Percentiles rank a stretch among this genome's conserved stretches.
These are phyloP conservation scores for Phialocephala sp. DNA, from an alignment of 2,329 filamentous ascomycete species.

Conservation along the genomic window DNA sequence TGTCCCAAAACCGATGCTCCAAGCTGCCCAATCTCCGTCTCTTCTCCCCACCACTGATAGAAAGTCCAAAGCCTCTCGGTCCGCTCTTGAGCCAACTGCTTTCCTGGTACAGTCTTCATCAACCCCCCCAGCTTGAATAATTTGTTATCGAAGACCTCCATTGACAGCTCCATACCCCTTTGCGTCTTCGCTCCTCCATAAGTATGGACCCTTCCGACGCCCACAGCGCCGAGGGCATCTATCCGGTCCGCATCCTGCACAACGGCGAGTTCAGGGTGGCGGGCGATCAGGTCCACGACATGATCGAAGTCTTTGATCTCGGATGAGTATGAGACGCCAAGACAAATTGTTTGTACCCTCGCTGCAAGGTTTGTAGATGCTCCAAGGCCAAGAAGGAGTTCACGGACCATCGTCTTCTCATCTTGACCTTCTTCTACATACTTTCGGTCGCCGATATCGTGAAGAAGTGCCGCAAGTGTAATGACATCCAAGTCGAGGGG, in stretches of 20 bases:
- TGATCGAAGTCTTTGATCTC: constrained; percentile 69
- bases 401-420: constrained; percentile 57
- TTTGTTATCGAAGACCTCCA: constrained; percentile 79
- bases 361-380: constrained; percentile 62
- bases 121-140: constrained; percentile 59
- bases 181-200: constrained; percentile 69
- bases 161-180: constrained; percentile 63
- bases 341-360: constrained; percentile 74
- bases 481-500: constrained; percentile 61
- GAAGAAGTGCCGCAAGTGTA: constrained; percentile 74
- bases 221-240: constrained; percentile 81
- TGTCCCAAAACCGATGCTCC: constrained; percentile 14
- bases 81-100: constrained; percentile 55
- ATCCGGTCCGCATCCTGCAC: constrained; percentile 93
- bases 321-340: constrained; percentile 77
- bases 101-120: constrained; percentile 66
- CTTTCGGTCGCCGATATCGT: constrained; percentile 86
- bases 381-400: constrained; percentile 61
- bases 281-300: constrained; percentile 64
- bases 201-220: constrained; percentile 59
- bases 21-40: constrained; percentile 38
- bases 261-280: constrained; percentile 76
- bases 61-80: constrained; percentile 57
- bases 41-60: constrained; percentile 61
- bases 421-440: constrained; percentile 63